Evolutionary conservation across 2,329 filamentous ascomycete genomes (phyloP), one percentile per base, ranked within the genome.

Genomic region (Bipolaris cookei): DNA sequence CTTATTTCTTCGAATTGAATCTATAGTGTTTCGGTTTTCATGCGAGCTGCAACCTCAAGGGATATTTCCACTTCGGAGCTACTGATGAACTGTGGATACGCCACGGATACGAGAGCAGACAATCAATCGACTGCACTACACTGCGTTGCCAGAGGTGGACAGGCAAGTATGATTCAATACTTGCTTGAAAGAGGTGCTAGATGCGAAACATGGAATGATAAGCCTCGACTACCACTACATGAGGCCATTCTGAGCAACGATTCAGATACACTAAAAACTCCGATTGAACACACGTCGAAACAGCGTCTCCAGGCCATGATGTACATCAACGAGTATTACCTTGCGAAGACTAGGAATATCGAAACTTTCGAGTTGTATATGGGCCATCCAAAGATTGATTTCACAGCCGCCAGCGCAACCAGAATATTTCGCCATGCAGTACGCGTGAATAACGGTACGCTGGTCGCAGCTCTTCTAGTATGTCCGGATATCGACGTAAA

Each of bases 61-160:
- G 45, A 65, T 10, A 18, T 55, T 2, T 0, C 7, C 6, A 18
- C 30, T 1, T 13, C 64, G 1, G 21, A 46, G 1, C 16, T 10
- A 3, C 10, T 44, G 6, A 18, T 65, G 1, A 2, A 16, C 0
- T 6, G 13, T 8, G 51, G 46, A 11, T 10, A 38, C 1, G 18
- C 48, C 1, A 0, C 49, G 0, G n/a, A 59, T 6, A 37, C 35
- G 0, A 21, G 32, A 25, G 55, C 58, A 1, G 45, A 41, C 3
- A 61, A 65, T 8, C 20, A 39, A 5, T 62, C 39, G 1, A 62
- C 63, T 6, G 58, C 45, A 7, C 25, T 64, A 2, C 63, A 65
- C 10, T 64, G 63, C 16, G 63, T 61, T 10, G 56, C 59, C 18
- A 48, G 37, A 32, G 39, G 45, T 3, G 51, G 57, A n/a, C 61